Base-by-base conservation (phyloP, 345 rosid genomes). In the Eucalyptus paniculata region DNA sequence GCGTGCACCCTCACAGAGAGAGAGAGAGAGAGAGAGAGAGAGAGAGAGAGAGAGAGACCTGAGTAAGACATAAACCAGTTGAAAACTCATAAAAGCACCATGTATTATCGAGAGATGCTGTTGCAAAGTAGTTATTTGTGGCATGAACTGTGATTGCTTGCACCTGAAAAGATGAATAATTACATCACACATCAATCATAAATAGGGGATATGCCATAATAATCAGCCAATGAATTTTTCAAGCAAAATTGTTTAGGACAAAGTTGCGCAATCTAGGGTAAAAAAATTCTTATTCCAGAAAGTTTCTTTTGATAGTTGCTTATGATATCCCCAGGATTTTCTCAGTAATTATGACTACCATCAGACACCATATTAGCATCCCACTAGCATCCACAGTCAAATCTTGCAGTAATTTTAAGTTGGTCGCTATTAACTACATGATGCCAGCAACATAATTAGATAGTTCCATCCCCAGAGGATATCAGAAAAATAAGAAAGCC, bases 71-170 rank as follows among this genome's bases (percentile, higher is more conserved):
- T 91, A 91, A 88, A 83, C 99, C 99, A 89, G 99, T 92, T 50
- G 97, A 94, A 88, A 98, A 93, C 93, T 98, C 99, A 83, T 96
- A 96, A 93, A 98, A 98, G 94, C 97, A 96, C 99, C 99, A 98
- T 37, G 99, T 94, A 89, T 89, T 94, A 90, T 97, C 99, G 21
- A 97, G 97, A 62, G 99, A 96, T 90, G 99, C 99, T 62, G 99
- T 95, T 83, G 97, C 99, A 69, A 98, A 98, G 94, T 96, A 98
- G 87, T 94, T 96, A 88, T 96, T 97, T 49, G 99, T 98, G 90
- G 99, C 98, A 92, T 97, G 99, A 67, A 96, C 97, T 32, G 99
- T 96, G 82, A 98, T 98, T 90, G 99, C 99, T 95, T 96, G 97
- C 89, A 98, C 99, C 99, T 98, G 85, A 95, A 87, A 85, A 90